Percentiles rank a stretch among this genome's conserved stretches.
These are phyloP conservation scores for Cyclospora cayetanensis DNA, from an alignment of 169 alveolate species.

Conservation along the genomic window DNA sequence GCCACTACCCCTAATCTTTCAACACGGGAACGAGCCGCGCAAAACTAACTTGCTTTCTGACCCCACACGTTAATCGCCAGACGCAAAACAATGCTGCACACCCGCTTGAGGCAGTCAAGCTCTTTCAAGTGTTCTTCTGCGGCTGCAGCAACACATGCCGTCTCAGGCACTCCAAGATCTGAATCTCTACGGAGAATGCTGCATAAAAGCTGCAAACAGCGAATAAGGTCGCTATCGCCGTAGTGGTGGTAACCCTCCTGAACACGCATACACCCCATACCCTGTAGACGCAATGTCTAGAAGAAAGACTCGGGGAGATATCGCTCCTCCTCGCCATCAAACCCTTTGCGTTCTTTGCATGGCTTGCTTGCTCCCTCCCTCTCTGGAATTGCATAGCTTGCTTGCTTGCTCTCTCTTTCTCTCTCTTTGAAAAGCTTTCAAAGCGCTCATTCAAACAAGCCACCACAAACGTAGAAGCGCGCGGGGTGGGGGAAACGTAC, in stretches of 20 bases:
- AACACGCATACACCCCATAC: background rate
- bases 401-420: too few relatives aligned
- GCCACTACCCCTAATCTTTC: background rate
- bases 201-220: slow-evolving; percentile 45
- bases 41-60: background rate
- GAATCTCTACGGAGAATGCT: background rate
- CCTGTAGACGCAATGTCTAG: too few relatives aligned
- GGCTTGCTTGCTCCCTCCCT: too few relatives aligned
- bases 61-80: background rate
- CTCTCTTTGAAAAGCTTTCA: too few relatives aligned
- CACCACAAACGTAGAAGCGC: background rate
- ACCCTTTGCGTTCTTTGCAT: too few relatives aligned
- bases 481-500: background rate
- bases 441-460: too few relatives aligned
- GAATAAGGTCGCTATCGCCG: slow-evolving; percentile 69
- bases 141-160: slow-evolving; percentile 11
- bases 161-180: background rate
- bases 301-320: too few relatives aligned
- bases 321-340: too few relatives aligned
- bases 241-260: slow-evolving; percentile 68
- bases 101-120: slow-evolving; percentile 55
- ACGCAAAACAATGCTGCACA: background rate
- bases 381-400: too few relatives aligned
- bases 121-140: slow-evolving; percentile 69
- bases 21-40: background rate